These are phyloP conservation scores for Barnettozyma hawaiiensis DNA, from an alignment of 1,139 yeast species.

Conservation along the genomic window DNA sequence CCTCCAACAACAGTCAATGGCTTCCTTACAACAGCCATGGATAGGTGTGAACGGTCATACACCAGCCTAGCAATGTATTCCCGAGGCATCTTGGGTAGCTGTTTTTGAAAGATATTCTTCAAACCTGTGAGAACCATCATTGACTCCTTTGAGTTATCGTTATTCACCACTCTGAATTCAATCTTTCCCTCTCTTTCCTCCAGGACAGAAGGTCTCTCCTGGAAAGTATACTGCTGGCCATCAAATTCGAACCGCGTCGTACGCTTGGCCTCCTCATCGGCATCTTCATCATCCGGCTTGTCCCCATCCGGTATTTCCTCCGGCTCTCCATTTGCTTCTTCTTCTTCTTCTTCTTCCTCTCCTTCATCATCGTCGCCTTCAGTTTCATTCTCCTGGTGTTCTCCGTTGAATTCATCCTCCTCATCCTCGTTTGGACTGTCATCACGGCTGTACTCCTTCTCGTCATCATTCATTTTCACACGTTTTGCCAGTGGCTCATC, in stretches of 20 bases:
- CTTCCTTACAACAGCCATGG: constrained; percentile 91
- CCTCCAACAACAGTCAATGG: constrained; percentile 98
- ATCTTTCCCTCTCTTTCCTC: constrained; percentile 90
- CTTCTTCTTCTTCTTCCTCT: too few species aligned
- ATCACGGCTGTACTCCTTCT: constrained; percentile 19
- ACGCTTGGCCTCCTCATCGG: constrained; percentile 37
- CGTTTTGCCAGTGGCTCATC: constrained; percentile 36
- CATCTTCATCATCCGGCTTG: constrained; percentile 25
- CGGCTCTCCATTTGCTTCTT: constrained; percentile 21
- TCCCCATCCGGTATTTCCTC: constrained; percentile 22
- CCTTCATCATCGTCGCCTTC: constrained; percentile 17
- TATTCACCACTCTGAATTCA: constrained; percentile 92
- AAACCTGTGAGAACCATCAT: constrained; percentile 90
- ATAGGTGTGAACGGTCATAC: constrained; percentile 87
- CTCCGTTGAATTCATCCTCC: constrained; percentile 23
- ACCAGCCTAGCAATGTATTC: constrained; percentile 93
- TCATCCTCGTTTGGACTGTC: constrained; percentile 17
- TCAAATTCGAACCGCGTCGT: constrained; percentile 56
- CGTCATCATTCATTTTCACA: constrained; percentile 22
- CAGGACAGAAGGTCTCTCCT: constrained; percentile 88
- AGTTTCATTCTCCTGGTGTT: constrained; percentile 23
- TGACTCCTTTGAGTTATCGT: constrained; percentile 82
- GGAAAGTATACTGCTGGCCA: constrained; percentile 78
- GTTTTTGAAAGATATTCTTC: constrained; percentile 94
- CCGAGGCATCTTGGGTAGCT: constrained; percentile 96